A percentile compares a stretch with the other conserved stretches of the same genome.
Conservation (phyloP, 306 rosid species). For the Lathyrus oleraceus region DNA sequence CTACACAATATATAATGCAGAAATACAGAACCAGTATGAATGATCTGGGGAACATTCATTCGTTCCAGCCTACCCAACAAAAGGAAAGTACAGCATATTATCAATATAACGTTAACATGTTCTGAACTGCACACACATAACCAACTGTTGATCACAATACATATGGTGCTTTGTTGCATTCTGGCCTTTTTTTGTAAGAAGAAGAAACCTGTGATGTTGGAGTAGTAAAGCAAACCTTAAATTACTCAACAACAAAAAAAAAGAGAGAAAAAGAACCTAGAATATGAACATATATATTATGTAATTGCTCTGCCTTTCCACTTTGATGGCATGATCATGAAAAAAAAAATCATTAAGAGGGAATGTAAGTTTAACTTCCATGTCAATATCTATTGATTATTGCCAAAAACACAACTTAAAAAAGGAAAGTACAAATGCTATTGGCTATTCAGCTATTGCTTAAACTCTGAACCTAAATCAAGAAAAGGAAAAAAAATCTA, state of each 20-base stretch:
- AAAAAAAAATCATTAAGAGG: background rate
- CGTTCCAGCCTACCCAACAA: background rate
- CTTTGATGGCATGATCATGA: background rate
- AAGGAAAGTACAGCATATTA: background rate
- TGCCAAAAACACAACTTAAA: background rate
- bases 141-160: background rate
- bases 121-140: conserved; percentile 1
- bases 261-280: background rate
- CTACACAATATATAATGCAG: no score
- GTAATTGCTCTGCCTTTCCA: background rate
- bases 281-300: background rate
- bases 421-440: conserved; percentile 11
- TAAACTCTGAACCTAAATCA: conserved; percentile 19
- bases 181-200: conserved; percentile 12
- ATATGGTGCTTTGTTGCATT: conserved; percentile 8
- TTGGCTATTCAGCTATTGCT: background rate
- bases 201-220: background rate
- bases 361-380: background rate
- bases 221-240: background rate
- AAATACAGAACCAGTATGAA: no score
- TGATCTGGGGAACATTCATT: background rate
- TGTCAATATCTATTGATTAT: background rate
- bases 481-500: background rate
- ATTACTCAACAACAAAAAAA: no score
- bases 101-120: background rate